These are phyloP conservation scores for Clitoria ternatea DNA, from an alignment of 306 rosid species.

Conservation along the genomic window DNA sequence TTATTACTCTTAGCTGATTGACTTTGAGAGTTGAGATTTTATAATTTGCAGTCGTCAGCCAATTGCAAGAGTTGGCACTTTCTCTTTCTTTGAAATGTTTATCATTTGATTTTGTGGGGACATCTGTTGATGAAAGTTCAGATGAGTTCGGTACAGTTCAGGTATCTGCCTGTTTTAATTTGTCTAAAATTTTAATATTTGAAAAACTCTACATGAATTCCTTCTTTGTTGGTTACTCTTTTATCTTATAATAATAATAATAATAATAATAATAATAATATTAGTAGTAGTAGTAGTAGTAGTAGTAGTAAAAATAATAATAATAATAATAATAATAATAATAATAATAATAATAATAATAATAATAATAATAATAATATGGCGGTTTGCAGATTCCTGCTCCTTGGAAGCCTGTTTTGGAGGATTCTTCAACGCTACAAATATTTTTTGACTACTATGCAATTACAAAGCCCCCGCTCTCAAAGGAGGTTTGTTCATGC, in stretches of 20 bases:
- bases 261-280: too few relatives aligned
- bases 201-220: constrained; percentile 19
- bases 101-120: constrained; percentile 98
- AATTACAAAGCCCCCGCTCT: constrained; percentile 84
- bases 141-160: constrained; percentile 99
- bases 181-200: background rate
- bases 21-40: constrained; percentile 28
- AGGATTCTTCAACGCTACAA: constrained; percentile 88
- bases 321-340: too few relatives aligned
- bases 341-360: too few relatives aligned
- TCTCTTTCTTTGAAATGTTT: constrained; percentile 90
- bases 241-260: constrained; percentile 31
- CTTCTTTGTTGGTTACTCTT: constrained; percentile 11
- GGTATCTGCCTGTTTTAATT: constrained; percentile 43
- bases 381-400: constrained; percentile 75
- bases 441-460: constrained; percentile 91
- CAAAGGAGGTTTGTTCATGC: constrained; percentile 78
- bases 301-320: too few relatives aligned
- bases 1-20: constrained; percentile 2
- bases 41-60: constrained; percentile 60
- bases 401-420: constrained; percentile 88
- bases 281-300: too few relatives aligned
- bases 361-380: too few relatives aligned
- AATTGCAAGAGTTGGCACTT: constrained; percentile 95
- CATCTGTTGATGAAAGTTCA: constrained; percentile 97